Conservation (phyloP, 257 asterid species). For the Salvia hispanica region DNA sequence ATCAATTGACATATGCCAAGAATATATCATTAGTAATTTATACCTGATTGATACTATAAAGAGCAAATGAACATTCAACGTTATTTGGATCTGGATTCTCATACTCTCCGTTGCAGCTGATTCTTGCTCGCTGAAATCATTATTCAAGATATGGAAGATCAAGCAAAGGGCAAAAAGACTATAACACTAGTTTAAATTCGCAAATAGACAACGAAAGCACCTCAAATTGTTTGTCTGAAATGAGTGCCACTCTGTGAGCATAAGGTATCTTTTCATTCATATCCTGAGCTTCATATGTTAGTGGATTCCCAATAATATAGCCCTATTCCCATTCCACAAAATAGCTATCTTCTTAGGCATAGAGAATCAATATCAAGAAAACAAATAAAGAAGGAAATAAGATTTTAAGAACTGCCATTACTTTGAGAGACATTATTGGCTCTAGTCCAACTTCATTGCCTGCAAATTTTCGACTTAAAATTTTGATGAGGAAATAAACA, state of each 20-base stretch:
- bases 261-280: conserved; percentile 38
- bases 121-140: conserved; percentile 40
- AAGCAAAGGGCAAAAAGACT: too few relatives aligned
- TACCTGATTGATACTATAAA: conserved; percentile 37
- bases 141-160: background rate
- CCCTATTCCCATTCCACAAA: conserved; percentile 40
- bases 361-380: background rate
- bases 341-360: background rate
- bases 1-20: background rate
- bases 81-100: conserved; percentile 43
- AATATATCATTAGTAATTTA: too few relatives aligned
- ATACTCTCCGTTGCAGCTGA: conserved; percentile 47
- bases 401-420: background rate
- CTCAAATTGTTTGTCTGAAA: conserved; percentile 50
- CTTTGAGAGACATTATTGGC: conserved; percentile 47
- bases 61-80: conserved; percentile 34
- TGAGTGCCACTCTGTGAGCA: conserved; percentile 54
- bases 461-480: background rate
- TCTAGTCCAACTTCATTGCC: conserved; percentile 49
- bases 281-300: conserved; percentile 13
- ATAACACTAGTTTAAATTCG: too few relatives aligned
- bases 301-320: conserved; percentile 46
- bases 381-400: background rate
- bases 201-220: conserved; percentile 21
- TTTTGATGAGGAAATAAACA: background rate